A percentile compares a stretch with the other conserved stretches of the same genome.
Evolutionary conservation across 208 protist genomes (phyloP).

Genomic region (Crithidia expoeki): DNA sequence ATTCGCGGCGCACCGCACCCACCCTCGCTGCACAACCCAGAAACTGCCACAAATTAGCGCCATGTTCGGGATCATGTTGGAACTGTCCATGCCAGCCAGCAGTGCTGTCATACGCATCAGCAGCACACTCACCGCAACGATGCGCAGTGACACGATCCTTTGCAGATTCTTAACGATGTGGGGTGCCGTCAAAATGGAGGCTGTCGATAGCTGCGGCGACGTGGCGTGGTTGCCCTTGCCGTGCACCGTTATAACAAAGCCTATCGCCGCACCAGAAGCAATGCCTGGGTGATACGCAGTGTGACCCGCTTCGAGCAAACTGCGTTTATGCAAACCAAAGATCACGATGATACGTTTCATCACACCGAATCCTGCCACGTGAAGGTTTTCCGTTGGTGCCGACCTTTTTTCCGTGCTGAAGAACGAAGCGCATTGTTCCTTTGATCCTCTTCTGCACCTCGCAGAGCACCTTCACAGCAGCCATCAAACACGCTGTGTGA

Average conservation of each 20-base stretch:
- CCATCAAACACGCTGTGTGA: slow-evolving; percentile 63
- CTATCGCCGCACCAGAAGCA: slow-evolving; percentile 52
- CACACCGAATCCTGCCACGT: slow-evolving; percentile 50
- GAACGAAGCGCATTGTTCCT: slow-evolving; percentile 74
- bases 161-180: slow-evolving; percentile 58
- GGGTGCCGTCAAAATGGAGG: slow-evolving; percentile 57
- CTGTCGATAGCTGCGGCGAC: slow-evolving; percentile 53
- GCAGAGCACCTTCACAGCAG: slow-evolving; percentile 58
- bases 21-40: slow-evolving; percentile 50
- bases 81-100: slow-evolving; percentile 52
- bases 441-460: slow-evolving; percentile 48
- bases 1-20: slow-evolving; percentile 41
- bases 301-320: slow-evolving; percentile 19
- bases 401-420: slow-evolving; percentile 71
- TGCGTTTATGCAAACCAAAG: slow-evolving; percentile 59
- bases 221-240: slow-evolving; percentile 63
- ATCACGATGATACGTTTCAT: slow-evolving; percentile 56
- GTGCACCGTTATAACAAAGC: slow-evolving; percentile 68
- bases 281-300: slow-evolving; percentile 34
- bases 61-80: slow-evolving; percentile 68
- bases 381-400: slow-evolving; percentile 49
- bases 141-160: slow-evolving; percentile 58
- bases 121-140: slow-evolving; percentile 46
- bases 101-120: slow-evolving; percentile 62
- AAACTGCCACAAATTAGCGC: slow-evolving; percentile 56